phyloP scores from a whole-genome alignment of 371 early-diverging fungal genomes.

The Syncephalastrum racemosum region DNA sequence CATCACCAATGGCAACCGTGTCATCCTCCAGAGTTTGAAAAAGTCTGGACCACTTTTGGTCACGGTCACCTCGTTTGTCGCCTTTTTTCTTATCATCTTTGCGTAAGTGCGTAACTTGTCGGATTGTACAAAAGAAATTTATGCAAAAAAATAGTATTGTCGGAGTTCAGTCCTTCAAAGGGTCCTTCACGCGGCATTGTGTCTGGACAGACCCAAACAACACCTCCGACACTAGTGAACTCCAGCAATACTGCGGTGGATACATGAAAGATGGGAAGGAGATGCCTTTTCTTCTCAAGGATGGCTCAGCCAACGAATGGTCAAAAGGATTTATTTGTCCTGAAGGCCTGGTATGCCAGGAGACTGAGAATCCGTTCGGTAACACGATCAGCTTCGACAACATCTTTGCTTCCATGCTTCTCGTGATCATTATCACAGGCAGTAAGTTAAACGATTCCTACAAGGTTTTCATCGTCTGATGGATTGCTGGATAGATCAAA shows the following conservation, averaged over 20 bases:
- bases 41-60: slow-evolving; percentile 62
- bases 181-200: slow-evolving; percentile 61
- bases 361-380: slow-evolving; percentile 49
- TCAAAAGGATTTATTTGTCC: slow-evolving; percentile 65
- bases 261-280: slow-evolving; percentile 22
- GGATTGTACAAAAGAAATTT: not conserved
- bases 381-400: slow-evolving; percentile 63
- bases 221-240: slow-evolving; percentile 19
- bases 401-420: slow-evolving; percentile 57
- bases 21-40: slow-evolving; percentile 64
- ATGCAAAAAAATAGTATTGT: slow-evolving; percentile 40
- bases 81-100: slow-evolving; percentile 66
- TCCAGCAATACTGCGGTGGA: slow-evolving; percentile 55
- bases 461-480: too few species aligned
- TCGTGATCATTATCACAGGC: slow-evolving; percentile 55
- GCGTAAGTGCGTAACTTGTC: slow-evolving; percentile 36
- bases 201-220: slow-evolving; percentile 54
- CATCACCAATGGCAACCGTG: slow-evolving; percentile 59
- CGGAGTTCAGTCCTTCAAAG: slow-evolving; percentile 68
- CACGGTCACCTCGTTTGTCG: slow-evolving; percentile 59
- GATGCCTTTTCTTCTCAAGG: slow-evolving; percentile 27
- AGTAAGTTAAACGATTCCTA: slow-evolving; percentile 26
- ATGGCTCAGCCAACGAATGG: slow-evolving; percentile 27
- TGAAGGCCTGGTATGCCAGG: slow-evolving; percentile 51
- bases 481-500: slow-evolving; percentile 45